Base-by-base conservation (phyloP, 148 eudicot genomes). In the Polygonum maritimum region DNA sequence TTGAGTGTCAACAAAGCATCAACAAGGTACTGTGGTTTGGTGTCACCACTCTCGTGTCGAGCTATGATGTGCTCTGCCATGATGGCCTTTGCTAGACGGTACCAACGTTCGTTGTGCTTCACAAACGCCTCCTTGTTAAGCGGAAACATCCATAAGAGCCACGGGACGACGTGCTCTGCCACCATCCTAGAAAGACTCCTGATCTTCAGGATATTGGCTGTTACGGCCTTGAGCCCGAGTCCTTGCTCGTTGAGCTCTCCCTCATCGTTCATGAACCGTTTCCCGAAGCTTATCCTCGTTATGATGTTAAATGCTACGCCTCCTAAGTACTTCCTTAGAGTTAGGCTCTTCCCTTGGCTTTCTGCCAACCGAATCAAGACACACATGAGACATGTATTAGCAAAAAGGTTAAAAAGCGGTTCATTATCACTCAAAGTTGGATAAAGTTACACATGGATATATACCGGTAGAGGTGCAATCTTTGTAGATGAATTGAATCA, bases 191-290 rank as follows among this genome's bases (percentile, higher is more conserved):
- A 47, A 83, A 81, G 5, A 82, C 31, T 77, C 52, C 87, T 88
- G 19, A 86, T 73, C 76, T 88, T 73, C 15, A 83, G 60, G 14
- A 88, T 87, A 33, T 82, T 83, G 9, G 87, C 69, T 26, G 86
- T 82, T 13, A 91, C 86, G 44, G 83, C 88, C 85, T 88, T 93
- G 78, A 93, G 87, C 74, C 91, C 98, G 45, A 84, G 79, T 1
- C 98, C 98, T 73, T 88, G 82, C 22, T 88, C 89, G 78, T 91
- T 90, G 52, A 91, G 75, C 44, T 74, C 87, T 4, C 96, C 96
- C 69, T 87, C 81, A 2, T 87, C 69, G 77, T 91, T 86, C 44
- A 88, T 85, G 76, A 91, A 85, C 33, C 83, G 77, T 45, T 82
- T 85, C 9, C 87, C 87, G 71, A 85, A 76, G 2, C 81, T 76